phyloP scores from a whole-genome alignment of 176 grass and related monocot species.

The Thalia dealbata region DNA sequence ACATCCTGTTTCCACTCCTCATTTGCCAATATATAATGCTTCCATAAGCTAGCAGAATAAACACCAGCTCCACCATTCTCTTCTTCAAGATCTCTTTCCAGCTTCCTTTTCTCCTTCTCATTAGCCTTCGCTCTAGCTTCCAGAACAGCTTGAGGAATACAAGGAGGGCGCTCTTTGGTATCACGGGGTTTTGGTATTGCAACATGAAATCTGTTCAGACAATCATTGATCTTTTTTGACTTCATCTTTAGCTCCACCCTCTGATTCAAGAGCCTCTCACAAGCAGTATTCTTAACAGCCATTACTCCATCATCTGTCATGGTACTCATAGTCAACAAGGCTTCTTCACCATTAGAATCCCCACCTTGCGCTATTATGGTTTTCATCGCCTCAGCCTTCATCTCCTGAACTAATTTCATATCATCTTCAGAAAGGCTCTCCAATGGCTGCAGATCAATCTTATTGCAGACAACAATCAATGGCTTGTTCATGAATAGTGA shows the following conservation, averaged over 20 bases:
- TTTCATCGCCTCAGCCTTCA: slow-evolving; percentile 40
- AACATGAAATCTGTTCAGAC: slow-evolving; percentile 63
- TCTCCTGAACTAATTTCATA: slow-evolving; percentile 49
- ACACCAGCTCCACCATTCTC: slow-evolving; percentile 84
- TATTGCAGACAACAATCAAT: slow-evolving; percentile 63
- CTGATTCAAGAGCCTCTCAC: slow-evolving; percentile 42
- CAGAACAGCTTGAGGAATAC: slow-evolving; percentile 33
- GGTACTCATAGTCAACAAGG: slow-evolving; percentile 66
- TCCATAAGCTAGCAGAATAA: slow-evolving; percentile 69
- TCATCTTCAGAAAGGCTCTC: slow-evolving; percentile 56
- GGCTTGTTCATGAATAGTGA: slow-evolving; percentile 76
- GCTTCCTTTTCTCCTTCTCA: slow-evolving; percentile 53
- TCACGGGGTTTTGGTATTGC: slow-evolving; percentile 72
- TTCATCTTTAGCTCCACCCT: slow-evolving; percentile 48
- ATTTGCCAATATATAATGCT: slow-evolving; percentile 55
- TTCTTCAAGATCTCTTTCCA: slow-evolving; percentile 50
- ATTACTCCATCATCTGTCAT: slow-evolving; percentile 73
- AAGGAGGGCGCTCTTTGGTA: slow-evolving; percentile 47
- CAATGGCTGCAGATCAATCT: slow-evolving; percentile 65
- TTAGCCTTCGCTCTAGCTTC: slow-evolving; percentile 31
- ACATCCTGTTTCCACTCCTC: slow-evolving; percentile 72
- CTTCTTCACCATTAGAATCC: slow-evolving; percentile 50
- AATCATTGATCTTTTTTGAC: slow-evolving; percentile 46
- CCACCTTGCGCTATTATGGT: slow-evolving; percentile 19
- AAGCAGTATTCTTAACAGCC: slow-evolving; percentile 47